phyloP scores from a whole-genome alignment of 1,284 basidiomycete genomes.

The Rhodotorula sp. region DNA sequence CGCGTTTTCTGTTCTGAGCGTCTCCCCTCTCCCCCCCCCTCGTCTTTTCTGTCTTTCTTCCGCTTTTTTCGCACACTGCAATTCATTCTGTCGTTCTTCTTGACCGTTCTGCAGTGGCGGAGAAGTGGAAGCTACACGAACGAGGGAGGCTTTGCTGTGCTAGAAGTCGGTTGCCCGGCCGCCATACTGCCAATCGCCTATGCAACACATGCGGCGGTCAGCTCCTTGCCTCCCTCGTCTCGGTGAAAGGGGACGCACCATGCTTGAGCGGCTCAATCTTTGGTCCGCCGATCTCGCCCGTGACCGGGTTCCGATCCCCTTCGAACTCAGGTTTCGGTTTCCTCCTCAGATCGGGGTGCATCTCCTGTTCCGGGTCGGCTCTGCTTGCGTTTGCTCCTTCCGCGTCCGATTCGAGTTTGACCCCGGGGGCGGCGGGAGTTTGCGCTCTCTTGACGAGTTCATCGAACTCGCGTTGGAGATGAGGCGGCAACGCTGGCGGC shows the following conservation, averaged over 20 bases:
- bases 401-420: neutral
- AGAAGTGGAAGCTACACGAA: no score
- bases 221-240: no score
- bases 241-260: conserved; percentile 19
- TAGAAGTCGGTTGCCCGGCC: conserved; percentile 40
- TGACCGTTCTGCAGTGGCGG: neutral
- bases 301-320: conserved; percentile 57
- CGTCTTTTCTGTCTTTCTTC: neutral
- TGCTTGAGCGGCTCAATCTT: conserved; percentile 56
- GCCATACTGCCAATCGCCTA: conserved; percentile 41
- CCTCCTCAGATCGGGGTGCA: conserved; percentile 22
- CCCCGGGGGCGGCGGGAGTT: neutral
- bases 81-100: neutral
- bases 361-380: conserved; percentile 19
- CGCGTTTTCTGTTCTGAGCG: neutral
- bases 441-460: conserved; percentile 42
- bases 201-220: no score
- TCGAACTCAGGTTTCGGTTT: conserved; percentile 53
- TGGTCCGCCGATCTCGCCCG: conserved; percentile 59
- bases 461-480: conserved; percentile 52
- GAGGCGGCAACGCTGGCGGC: conserved; percentile 49
- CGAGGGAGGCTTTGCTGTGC: no score
- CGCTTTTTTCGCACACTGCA: neutral
- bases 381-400: conserved; percentile 17
- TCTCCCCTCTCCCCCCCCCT: no score